These are phyloP conservation scores for Synchytrium microbalum DNA, from an alignment of 371 early-diverging fungal genomes.

Conservation along the genomic window DNA sequence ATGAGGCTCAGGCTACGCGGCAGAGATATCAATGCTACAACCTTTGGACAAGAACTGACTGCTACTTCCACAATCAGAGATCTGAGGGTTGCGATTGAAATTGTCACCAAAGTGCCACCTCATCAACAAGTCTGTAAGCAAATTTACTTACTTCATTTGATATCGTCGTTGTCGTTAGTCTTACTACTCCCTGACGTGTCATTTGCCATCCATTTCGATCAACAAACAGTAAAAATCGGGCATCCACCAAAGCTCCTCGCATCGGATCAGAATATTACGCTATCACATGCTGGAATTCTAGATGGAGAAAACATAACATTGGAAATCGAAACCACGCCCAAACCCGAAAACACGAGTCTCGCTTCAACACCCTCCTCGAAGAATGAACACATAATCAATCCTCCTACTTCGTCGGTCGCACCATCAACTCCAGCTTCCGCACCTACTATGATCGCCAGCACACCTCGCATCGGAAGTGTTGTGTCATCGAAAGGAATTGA, in stretches of 20 bases:
- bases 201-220: too few relatives aligned
- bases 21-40: neutral
- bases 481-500: too few relatives aligned
- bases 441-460: too few relatives aligned
- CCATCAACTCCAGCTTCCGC: too few relatives aligned
- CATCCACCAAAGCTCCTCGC: neutral
- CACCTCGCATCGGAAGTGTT: too few relatives aligned
- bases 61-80: neutral
- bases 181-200: too few relatives aligned
- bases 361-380: too few relatives aligned
- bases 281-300: neutral
- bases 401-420: too few relatives aligned
- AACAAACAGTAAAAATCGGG: neutral
- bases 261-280: neutral
- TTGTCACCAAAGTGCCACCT: neutral
- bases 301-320: neutral
- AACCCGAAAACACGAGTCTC: neutral
- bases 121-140: neutral
- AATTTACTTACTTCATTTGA: neutral
- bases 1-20: neutral
- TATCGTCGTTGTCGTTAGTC: too few relatives aligned
- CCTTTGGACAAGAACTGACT: neutral
- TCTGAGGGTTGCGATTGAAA: neutral
- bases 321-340: neutral
- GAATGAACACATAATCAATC: too few relatives aligned